A percentile compares a stretch with the other conserved stretches of the same genome.
phyloP scores from a whole-genome alignment of 2,329 filamentous ascomycete species.

The Grosmannia clavigera region DNA sequence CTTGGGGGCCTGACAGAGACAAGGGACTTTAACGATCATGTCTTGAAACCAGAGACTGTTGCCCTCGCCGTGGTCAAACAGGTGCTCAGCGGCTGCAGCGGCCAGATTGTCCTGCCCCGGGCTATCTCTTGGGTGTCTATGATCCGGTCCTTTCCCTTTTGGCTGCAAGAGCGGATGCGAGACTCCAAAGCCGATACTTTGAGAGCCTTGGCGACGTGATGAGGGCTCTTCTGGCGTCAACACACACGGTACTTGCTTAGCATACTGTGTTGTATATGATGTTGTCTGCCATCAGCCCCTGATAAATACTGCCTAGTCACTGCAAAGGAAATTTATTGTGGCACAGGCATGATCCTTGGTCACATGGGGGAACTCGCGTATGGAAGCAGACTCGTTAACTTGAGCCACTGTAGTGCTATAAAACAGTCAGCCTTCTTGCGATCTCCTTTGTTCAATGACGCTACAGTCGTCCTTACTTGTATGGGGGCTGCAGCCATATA shows the following conservation, averaged over 20 bases:
- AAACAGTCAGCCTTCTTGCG: too few relatives aligned
- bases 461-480: too few relatives aligned
- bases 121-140: conserved; percentile 27
- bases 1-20: conserved; percentile 40
- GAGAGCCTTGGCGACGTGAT: neutral
- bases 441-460: too few relatives aligned
- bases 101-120: conserved; percentile 42
- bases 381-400: too few relatives aligned
- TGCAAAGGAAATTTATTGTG: conserved; percentile 1
- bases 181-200: neutral
- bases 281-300: too few relatives aligned
- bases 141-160: conserved; percentile 36
- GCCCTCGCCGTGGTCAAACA: conserved; percentile 50
- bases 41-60: conserved; percentile 48
- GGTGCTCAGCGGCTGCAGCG: conserved; percentile 44
- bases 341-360: conserved; percentile 7
- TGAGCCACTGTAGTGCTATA: too few relatives aligned
- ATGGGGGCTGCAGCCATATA: too few relatives aligned
- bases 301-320: too few relatives aligned
- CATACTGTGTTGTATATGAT: too few relatives aligned
- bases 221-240: neutral
- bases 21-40: conserved; percentile 46
- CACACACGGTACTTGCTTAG: too few relatives aligned
- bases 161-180: conserved; percentile 6
- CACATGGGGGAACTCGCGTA: conserved; percentile 5